Conservation (phyloP, 2,329 filamentous ascomycete species). For the Aspergillus sp. region DNA sequence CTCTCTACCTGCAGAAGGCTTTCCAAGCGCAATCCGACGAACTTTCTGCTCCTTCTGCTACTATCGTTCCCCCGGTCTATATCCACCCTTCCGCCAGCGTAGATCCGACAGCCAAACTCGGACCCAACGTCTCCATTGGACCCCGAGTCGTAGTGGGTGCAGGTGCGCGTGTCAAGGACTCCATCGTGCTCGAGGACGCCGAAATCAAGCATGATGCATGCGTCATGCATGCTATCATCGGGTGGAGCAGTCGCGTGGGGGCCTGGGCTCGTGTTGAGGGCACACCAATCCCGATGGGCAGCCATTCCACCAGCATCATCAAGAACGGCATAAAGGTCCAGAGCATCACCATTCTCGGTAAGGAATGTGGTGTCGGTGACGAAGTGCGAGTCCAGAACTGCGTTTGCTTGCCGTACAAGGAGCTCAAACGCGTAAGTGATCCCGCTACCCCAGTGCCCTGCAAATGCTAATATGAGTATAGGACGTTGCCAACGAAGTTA, state of each 20-base stretch:
- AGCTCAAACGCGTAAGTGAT: slow-evolving; percentile 83
- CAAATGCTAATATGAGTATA: slow-evolving; percentile 21
- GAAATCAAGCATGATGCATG: slow-evolving; percentile 98
- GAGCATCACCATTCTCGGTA: slow-evolving; percentile 95
- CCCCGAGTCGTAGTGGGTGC: slow-evolving; percentile 84
- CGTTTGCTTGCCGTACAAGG: slow-evolving; percentile 96
- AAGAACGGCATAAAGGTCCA: slow-evolving; percentile 99
- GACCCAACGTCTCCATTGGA: slow-evolving; percentile 94
- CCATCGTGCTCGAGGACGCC: slow-evolving; percentile 90
- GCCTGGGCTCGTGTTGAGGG: slow-evolving; percentile 99
- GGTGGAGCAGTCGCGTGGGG: slow-evolving; percentile 93
- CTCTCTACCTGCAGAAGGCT: slow-evolving; percentile 93
- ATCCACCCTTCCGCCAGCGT: slow-evolving; percentile 91
- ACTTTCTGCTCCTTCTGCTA: slow-evolving; percentile 79
- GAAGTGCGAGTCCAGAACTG: slow-evolving; percentile 98
- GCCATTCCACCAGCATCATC: slow-evolving; percentile 90
- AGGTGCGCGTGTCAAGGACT: slow-evolving; percentile 91
- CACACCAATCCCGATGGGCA: slow-evolving; percentile 82
- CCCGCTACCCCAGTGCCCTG: not conserved
- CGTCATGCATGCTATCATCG: slow-evolving; percentile 93
- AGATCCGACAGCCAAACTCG: slow-evolving; percentile 93
- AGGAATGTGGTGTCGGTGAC: slow-evolving; percentile 92
- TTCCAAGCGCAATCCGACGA: slow-evolving; percentile 81
- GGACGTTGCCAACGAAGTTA: slow-evolving; percentile 65
- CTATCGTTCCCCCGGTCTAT: slow-evolving; percentile 90